Evolutionary conservation across 345 rosid genomes (phyloP).

Genomic region (Erodium maritimum): DNA sequence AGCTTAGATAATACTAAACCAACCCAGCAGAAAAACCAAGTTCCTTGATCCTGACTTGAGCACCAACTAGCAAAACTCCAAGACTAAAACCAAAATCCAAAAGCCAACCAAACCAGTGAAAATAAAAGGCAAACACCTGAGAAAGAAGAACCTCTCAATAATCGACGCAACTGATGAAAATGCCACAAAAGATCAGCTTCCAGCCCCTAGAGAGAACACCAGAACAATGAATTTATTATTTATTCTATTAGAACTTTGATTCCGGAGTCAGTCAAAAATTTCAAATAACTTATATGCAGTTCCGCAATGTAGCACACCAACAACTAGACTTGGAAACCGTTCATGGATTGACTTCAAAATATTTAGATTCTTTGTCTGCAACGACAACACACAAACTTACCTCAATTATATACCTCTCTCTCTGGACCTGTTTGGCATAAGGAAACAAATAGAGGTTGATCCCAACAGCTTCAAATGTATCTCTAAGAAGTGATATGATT

Average conservation of each 20-base stretch:
- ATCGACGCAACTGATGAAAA: too few species aligned
- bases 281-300: neutral
- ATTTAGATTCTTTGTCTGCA: neutral
- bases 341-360: neutral
- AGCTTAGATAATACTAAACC: too few species aligned
- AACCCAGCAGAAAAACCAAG: too few species aligned
- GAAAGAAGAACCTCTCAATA: too few species aligned
- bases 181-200: too few species aligned
- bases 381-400: slow-evolving; percentile 23
- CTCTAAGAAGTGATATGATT: slow-evolving; percentile 88
- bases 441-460: slow-evolving; percentile 83
- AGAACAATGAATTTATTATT: neutral
- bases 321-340: neutral
- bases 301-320: too few species aligned
- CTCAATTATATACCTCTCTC: slow-evolving; percentile 95
- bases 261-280: neutral
- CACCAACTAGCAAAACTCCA: too few species aligned
- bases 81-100: too few species aligned
- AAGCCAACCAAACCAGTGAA: too few species aligned
- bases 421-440: slow-evolving; percentile 95
- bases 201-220: too few species aligned
- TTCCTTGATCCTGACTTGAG: too few species aligned
- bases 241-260: neutral
- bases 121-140: too few species aligned
- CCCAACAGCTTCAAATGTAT: slow-evolving; percentile 80